Percentiles rank a stretch among this genome's conserved stretches.
Evolutionary conservation across 768 basidiomycete genomes (phyloP).

Genomic region (Sporobolomyces phaffii): DNA sequence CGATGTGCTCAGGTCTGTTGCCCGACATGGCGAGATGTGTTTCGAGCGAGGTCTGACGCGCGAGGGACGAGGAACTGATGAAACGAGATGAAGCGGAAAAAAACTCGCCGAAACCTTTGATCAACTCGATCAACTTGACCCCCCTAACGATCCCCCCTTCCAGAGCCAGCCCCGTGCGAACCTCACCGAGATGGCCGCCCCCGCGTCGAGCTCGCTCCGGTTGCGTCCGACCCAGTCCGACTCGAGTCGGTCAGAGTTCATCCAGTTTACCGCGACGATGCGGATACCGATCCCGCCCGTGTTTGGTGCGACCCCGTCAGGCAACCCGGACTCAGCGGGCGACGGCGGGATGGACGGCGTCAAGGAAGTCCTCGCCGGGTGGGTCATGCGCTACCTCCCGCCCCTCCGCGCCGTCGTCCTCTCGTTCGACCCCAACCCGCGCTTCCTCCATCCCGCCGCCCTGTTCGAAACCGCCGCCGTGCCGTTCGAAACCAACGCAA

Average conservation of each 20-base stretch:
- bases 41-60: neutral
- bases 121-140: too few species aligned
- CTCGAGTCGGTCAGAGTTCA: slow-evolving; percentile 32
- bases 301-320: slow-evolving; percentile 15
- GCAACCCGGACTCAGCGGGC: slow-evolving; percentile 38
- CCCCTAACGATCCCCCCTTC: too few species aligned
- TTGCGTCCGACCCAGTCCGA: neutral
- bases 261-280: slow-evolving; percentile 38
- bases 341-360: slow-evolving; percentile 47
- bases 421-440: slow-evolving; percentile 46
- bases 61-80: neutral
- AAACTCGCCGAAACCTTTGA: too few species aligned
- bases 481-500: slow-evolving; percentile 10
- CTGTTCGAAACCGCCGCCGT: slow-evolving; percentile 8
- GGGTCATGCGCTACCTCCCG: slow-evolving; percentile 51
- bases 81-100: too few species aligned
- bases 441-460: slow-evolving; percentile 38
- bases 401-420: slow-evolving; percentile 49
- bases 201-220: slow-evolving; percentile 10
- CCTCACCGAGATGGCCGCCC: neutral
- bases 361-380: slow-evolving; percentile 48
- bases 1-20: slow-evolving; percentile 69
- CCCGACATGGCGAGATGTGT: slow-evolving; percentile 14
- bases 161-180: too few species aligned
- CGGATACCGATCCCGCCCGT: slow-evolving; percentile 39